Conservation (phyloP, 108 stramenopile genomes). For the Cyclotella sp. region DNA sequence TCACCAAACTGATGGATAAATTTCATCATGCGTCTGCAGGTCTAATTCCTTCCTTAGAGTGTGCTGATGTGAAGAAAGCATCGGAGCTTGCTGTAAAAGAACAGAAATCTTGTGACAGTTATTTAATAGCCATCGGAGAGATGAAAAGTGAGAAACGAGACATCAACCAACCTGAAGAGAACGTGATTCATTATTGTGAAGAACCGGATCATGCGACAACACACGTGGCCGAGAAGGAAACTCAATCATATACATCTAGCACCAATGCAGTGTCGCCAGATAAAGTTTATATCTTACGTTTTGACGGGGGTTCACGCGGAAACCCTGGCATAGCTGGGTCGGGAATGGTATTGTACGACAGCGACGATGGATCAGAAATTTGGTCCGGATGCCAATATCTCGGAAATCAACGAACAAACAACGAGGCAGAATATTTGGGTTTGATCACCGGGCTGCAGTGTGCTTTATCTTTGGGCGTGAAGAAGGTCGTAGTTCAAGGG, state of each 20-base stretch:
- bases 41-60: neutral
- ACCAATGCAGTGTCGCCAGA: conserved; percentile 28
- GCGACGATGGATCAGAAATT: conserved; percentile 50
- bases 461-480: conserved; percentile 69
- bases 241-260: neutral
- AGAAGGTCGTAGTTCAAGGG: conserved; percentile 66
- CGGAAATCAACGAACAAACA: conserved; percentile 68
- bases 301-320: conserved; percentile 86
- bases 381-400: conserved; percentile 76
- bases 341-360: conserved; percentile 79
- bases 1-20: conserved; percentile 8
- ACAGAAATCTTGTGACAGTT: conserved; percentile 23
- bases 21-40: conserved; percentile 16
- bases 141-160: conserved; percentile 1
- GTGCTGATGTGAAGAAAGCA: conserved; percentile 16
- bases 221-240: neutral
- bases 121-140: conserved; percentile 9
- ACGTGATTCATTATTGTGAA: neutral
- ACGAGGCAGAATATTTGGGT: conserved; percentile 80
- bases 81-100: conserved; percentile 26
- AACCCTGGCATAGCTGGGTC: conserved; percentile 72
- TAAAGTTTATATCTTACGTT: conserved; percentile 35
- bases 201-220: neutral
- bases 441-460: conserved; percentile 69
- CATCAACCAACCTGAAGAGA: neutral